Conservation (phyloP, 2,329 filamentous ascomycete species). For the Talaromyces sp. region DNA sequence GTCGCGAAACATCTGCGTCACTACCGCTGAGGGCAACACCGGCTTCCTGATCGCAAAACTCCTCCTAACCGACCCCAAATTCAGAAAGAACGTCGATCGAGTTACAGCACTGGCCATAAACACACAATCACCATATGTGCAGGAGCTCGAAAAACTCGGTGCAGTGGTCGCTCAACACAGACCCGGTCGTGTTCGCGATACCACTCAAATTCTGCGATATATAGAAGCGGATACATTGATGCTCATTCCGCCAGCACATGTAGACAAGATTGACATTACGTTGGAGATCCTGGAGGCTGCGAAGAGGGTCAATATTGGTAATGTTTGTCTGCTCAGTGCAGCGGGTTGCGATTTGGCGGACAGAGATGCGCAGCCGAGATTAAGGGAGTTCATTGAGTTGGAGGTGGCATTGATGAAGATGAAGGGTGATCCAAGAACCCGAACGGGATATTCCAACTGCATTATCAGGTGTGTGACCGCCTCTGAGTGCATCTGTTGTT, state of each 20-base stretch:
- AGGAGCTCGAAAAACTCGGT: slow-evolving; percentile 44
- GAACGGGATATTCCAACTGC: slow-evolving; percentile 44
- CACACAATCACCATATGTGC: slow-evolving; percentile 36
- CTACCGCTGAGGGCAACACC: slow-evolving; percentile 50
- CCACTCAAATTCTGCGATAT: slow-evolving; percentile 42
- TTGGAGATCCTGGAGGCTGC: slow-evolving; percentile 47
- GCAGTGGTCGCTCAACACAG: slow-evolving; percentile 44
- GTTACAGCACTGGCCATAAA: slow-evolving; percentile 45
- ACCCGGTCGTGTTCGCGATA: slow-evolving; percentile 40
- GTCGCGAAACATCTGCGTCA: slow-evolving; percentile 50
- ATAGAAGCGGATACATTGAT: slow-evolving; percentile 49
- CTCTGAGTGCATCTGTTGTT: neutral
- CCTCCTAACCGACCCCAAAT: slow-evolving; percentile 44
- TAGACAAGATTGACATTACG: slow-evolving; percentile 48
- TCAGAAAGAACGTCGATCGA: slow-evolving; percentile 42
- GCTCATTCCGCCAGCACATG: slow-evolving; percentile 48
- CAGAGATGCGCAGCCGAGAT: slow-evolving; percentile 46
- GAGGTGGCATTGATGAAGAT: slow-evolving; percentile 43
- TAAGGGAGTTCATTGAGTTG: slow-evolving; percentile 53
- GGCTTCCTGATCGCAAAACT: slow-evolving; percentile 53
- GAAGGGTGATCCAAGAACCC: slow-evolving; percentile 44
- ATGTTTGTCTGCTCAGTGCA: slow-evolving; percentile 49
- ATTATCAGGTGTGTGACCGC: slow-evolving; percentile 44
- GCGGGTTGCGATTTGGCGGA: slow-evolving; percentile 53
- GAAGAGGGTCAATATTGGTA: slow-evolving; percentile 45